Percentiles rank a stretch among this genome's conserved stretches.
Conservation (phyloP, 2,329 filamentous ascomycete species). For the Aspergillus carbonarius region DNA sequence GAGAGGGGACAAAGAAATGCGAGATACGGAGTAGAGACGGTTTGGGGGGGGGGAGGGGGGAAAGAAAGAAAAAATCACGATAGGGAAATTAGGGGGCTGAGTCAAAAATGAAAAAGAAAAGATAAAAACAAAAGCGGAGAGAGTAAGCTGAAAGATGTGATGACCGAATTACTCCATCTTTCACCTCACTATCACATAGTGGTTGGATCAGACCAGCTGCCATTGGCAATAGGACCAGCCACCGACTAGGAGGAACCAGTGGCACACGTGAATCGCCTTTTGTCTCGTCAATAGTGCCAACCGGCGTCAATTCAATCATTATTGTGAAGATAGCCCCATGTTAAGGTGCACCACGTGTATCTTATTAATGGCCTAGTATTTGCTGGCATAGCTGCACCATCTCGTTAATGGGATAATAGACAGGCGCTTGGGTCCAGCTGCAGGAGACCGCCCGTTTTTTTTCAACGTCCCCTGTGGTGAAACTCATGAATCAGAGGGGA, state of each 20-base stretch:
- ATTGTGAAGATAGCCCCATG: conserved; percentile 4
- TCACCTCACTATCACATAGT: conserved; percentile 7
- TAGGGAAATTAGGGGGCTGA: background rate
- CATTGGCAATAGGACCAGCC: conserved; percentile 23
- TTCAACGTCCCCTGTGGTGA: conserved; percentile 34
- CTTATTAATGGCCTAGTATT: conserved; percentile 4
- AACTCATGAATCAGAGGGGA: conserved; percentile 21
- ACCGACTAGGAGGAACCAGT: conserved; percentile 14
- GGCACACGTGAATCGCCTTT: conserved; percentile 8
- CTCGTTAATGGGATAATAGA: conserved; percentile 1
- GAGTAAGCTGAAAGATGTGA: background rate
- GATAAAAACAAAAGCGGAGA: background rate
- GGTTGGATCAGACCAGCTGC: conserved; percentile 12
- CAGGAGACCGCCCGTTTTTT: conserved; percentile 35
- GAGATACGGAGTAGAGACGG: no score
- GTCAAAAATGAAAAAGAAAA: background rate
- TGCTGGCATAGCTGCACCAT: background rate
- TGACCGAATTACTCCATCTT: conserved; percentile 1
- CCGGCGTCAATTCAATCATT: background rate
- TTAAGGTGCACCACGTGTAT: conserved; percentile 20
- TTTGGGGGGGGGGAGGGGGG: background rate
- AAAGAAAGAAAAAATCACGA: background rate
- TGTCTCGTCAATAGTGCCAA: conserved; percentile 1
- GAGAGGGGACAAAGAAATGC: background rate
- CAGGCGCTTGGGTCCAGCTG: conserved; percentile 25